A percentile compares a stretch with the other conserved stretches of the same genome.
Evolutionary conservation across 2,329 filamentous ascomycete genomes (phyloP).

Genomic region (Pestalotiopsis sp.): DNA sequence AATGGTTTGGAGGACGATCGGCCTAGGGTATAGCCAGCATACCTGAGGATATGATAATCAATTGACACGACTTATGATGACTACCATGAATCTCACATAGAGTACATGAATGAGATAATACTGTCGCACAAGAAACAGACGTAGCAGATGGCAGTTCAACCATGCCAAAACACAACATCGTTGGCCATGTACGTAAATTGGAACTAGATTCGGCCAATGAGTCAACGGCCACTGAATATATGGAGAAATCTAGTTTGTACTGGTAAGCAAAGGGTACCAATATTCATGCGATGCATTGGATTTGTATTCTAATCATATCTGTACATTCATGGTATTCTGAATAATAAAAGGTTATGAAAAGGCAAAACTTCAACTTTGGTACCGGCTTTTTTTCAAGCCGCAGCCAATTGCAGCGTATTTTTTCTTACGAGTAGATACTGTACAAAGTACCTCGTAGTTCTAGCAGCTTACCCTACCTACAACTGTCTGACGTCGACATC

Average conservation of each 20-base stretch:
- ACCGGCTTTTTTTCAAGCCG: too few relatives aligned
- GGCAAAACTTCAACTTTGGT: too few relatives aligned
- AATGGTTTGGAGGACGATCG: not conserved
- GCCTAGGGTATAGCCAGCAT: not conserved
- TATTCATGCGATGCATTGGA: not conserved
- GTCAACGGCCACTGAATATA: not conserved
- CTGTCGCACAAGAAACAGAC: not conserved
- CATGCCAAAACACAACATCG: not conserved
- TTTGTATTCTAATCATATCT: too few relatives aligned
- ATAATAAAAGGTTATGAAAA: too few relatives aligned
- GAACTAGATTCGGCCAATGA: not conserved
- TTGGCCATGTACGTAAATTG: too few relatives aligned
- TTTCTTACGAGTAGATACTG: not conserved
- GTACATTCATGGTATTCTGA: too few relatives aligned
- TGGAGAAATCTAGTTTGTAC: not conserved
- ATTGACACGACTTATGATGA: not conserved
- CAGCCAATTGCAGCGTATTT: too few relatives aligned
- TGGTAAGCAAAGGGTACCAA: not conserved
- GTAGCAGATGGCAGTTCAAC: not conserved
- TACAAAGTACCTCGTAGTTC: not conserved
- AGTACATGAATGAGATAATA: too few relatives aligned
- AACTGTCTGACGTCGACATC: slow-evolving; percentile 1
- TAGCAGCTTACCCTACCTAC: not conserved
- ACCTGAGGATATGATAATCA: not conserved
- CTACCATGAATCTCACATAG: not conserved